These are phyloP conservation scores for Suillus fuscotomentosus DNA, from an alignment of 768 basidiomycete genomes.

Conservation along the genomic window DNA sequence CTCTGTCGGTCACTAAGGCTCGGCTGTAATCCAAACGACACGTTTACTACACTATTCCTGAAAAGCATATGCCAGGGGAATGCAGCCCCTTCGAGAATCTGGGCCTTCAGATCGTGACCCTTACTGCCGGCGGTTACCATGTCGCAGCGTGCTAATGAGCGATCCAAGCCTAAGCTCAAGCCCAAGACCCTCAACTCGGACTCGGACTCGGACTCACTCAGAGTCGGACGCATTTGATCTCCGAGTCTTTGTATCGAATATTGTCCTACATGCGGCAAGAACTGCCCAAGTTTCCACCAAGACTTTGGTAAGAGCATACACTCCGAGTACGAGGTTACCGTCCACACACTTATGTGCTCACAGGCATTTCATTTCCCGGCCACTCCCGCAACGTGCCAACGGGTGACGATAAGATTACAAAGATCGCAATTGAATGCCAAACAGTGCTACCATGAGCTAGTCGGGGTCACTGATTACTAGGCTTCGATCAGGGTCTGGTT, in stretches of 20 bases:
- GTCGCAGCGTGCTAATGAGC: background rate
- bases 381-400: background rate
- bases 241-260: background rate
- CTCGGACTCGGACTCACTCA: no score
- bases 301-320: background rate
- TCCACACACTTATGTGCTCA: background rate
- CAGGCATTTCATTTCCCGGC: background rate
- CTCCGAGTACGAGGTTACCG: background rate
- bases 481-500: background rate
- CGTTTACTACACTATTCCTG: background rate
- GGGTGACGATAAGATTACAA: background rate
- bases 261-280: background rate
- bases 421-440: background rate
- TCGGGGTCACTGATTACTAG: background rate
- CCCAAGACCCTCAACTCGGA: background rate
- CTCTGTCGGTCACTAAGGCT: background rate
- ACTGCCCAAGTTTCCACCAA: background rate
- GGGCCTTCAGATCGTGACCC: background rate
- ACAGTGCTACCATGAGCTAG: background rate
- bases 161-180: background rate
- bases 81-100: background rate
- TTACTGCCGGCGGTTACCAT: background rate
- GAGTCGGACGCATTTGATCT: no score
- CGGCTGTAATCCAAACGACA: background rate
- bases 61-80: background rate